Percentiles rank a stretch among this genome's conserved stretches.
Conservation (phyloP, 345 rosid genomes). For the Gossypium anomalum region DNA sequence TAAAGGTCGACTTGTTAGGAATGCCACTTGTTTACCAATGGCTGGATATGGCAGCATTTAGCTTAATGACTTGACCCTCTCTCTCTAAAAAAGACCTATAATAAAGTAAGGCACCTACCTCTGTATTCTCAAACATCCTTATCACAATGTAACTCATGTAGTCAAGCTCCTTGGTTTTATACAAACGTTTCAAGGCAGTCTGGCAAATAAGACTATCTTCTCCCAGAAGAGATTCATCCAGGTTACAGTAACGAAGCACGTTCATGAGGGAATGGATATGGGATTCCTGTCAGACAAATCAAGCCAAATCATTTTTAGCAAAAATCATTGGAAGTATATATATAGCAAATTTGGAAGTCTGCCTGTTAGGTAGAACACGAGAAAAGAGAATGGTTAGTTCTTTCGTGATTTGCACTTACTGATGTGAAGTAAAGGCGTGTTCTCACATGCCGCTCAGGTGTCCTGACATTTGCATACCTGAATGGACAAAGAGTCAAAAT, state of each 20-base stretch:
- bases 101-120: conserved; percentile 34
- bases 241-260: conserved; percentile 91
- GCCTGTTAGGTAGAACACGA: neutral
- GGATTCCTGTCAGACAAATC: conserved; percentile 66
- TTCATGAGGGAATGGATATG: conserved; percentile 97
- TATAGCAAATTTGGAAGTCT: neutral
- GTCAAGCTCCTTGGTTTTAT: conserved; percentile 94
- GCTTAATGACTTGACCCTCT: neutral
- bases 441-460: conserved; percentile 97
- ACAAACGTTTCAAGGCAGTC: conserved; percentile 72
- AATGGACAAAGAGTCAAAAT: conserved; percentile 9
- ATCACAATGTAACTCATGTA: conserved; percentile 97
- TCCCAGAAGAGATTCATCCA: conserved; percentile 93
- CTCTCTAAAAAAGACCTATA: neutral
- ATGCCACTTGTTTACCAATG: neutral
- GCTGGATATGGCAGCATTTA: neutral
- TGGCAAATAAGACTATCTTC: conserved; percentile 85
- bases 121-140: conserved; percentile 92
- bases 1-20: neutral
- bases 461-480: conserved; percentile 96
- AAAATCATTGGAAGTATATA: neutral
- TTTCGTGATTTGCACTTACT: conserved; percentile 47
- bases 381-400: neutral
- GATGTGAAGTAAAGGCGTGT: conserved; percentile 99
- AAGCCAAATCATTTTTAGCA: neutral